Conservation (phyloP, 1,139 yeast species). For the Hemisphaericaspora xylanilytica region DNA sequence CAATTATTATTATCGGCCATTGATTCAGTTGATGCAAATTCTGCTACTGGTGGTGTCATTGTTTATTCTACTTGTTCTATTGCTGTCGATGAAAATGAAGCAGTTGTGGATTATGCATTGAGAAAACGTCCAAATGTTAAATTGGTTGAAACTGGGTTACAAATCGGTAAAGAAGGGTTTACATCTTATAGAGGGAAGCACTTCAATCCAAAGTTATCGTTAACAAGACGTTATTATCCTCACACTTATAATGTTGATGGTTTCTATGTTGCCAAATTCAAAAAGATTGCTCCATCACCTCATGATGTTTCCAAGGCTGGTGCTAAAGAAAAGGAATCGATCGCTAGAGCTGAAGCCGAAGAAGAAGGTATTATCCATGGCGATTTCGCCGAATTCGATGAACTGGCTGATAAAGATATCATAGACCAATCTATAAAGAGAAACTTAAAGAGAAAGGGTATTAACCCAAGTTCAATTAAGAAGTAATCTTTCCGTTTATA, state of each 20-base stretch:
- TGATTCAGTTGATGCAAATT: constrained; percentile 92
- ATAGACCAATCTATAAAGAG: constrained; percentile 74
- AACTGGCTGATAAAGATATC: constrained; percentile 70
- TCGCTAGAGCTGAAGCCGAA: constrained; percentile 75
- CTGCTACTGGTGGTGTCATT: constrained; percentile 88
- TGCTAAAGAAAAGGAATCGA: constrained; percentile 79
- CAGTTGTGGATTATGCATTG: constrained; percentile 97
- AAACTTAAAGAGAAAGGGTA: constrained; percentile 74
- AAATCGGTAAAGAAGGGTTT: constrained; percentile 95
- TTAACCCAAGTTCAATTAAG: constrained; percentile 53
- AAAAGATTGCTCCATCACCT: constrained; percentile 84
- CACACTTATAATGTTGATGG: constrained; percentile 99
- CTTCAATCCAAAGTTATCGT: constrained; percentile 70
- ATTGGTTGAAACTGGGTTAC: constrained; percentile 89
- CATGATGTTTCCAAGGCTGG: constrained; percentile 84
- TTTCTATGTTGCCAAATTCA: constrained; percentile 93
- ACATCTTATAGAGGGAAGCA: constrained; percentile 90
- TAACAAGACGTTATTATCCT: constrained; percentile 95
- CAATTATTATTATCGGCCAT: constrained; percentile 92
- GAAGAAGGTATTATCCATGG: constrained; percentile 80
- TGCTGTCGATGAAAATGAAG: constrained; percentile 97
- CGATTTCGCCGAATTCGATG: constrained; percentile 82
- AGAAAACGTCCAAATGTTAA: constrained; percentile 96
- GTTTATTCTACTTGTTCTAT: constrained; percentile 98
- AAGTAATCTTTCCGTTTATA: constrained; percentile 10